phyloP scores from a whole-genome alignment of 352 stramenopile species.

The Peronosclerospora sorghi region DNA sequence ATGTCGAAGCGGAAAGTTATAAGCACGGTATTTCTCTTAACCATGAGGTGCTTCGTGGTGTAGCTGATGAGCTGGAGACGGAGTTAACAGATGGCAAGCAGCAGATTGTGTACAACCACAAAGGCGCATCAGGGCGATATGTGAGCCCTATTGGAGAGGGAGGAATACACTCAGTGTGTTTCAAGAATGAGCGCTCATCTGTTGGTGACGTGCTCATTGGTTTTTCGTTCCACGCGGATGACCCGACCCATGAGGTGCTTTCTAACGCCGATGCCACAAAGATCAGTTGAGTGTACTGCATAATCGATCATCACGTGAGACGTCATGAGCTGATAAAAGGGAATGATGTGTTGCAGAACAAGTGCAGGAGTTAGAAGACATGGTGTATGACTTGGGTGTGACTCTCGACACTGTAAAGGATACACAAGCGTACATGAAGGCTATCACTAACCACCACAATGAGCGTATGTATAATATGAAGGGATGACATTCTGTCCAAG shows the following conservation, averaged over 20 bases:
- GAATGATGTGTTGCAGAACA: conserved; percentile 34
- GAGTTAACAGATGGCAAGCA: conserved; percentile 55
- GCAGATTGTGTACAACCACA: conserved; percentile 41
- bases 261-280: conserved; percentile 82
- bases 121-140: conserved; percentile 43
- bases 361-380: conserved; percentile 77
- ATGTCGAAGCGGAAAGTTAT: conserved; percentile 49
- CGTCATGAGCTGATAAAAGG: too few relatives aligned
- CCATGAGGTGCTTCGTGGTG: conserved; percentile 65
- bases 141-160: conserved; percentile 40
- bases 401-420: conserved; percentile 82
- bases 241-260: conserved; percentile 74
- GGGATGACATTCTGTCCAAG: not conserved
- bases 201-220: conserved; percentile 66
- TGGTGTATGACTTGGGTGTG: conserved; percentile 80
- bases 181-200: conserved; percentile 47
- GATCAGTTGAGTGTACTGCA: conserved; percentile 55
- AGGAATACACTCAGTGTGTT: conserved; percentile 61
- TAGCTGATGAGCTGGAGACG: conserved; percentile 56
- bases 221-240: conserved; percentile 82
- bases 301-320: not conserved
- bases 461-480: conserved; percentile 28
- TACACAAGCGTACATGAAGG: conserved; percentile 80
- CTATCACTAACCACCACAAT: conserved; percentile 71
- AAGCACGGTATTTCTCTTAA: conserved; percentile 84